These are phyloP conservation scores for Mariannaea elegans DNA, from an alignment of 2,329 filamentous ascomycete genomes.

Conservation along the genomic window DNA sequence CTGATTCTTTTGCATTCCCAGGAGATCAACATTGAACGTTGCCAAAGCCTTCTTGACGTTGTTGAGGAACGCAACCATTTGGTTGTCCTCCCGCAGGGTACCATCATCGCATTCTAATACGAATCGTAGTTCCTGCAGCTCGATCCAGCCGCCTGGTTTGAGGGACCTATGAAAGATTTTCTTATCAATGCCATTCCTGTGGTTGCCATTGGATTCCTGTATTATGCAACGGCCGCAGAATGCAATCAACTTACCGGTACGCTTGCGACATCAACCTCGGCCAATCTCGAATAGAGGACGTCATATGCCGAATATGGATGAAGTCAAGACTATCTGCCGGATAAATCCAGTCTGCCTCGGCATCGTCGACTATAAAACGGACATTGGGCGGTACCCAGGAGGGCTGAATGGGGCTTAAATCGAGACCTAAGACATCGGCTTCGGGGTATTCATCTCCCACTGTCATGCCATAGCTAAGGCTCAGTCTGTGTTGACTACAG, in stretches of 20 bases:
- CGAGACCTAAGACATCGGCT: slow-evolving; percentile 48
- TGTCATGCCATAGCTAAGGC: too few relatives aligned
- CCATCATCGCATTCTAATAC: slow-evolving; percentile 47
- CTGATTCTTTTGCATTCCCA: not conserved
- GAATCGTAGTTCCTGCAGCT: slow-evolving; percentile 50
- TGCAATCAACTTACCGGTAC: slow-evolving; percentile 31
- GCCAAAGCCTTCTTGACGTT: not conserved
- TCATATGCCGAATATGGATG: too few relatives aligned
- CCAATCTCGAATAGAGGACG: too few relatives aligned
- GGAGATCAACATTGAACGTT: not conserved
- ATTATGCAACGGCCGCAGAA: too few relatives aligned
- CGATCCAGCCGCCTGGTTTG: slow-evolving; percentile 55
- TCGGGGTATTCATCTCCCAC: slow-evolving; percentile 46
- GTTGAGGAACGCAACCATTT: not conserved
- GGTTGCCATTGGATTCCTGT: too few relatives aligned
- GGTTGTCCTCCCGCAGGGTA: slow-evolving; percentile 20
- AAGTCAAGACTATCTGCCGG: slow-evolving; percentile 29
- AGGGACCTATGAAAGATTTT: slow-evolving; percentile 30
- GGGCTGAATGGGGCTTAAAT: slow-evolving; percentile 53
- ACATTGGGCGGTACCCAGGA: slow-evolving; percentile 63
- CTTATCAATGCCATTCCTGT: too few relatives aligned
- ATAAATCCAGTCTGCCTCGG: slow-evolving; percentile 60
- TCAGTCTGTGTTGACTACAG: not conserved
- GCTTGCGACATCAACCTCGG: too few relatives aligned
- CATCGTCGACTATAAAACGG: slow-evolving; percentile 66